Base-by-base conservation (phyloP, 2,329 filamentous ascomycete genomes). In the Blastomyces percursus region DNA sequence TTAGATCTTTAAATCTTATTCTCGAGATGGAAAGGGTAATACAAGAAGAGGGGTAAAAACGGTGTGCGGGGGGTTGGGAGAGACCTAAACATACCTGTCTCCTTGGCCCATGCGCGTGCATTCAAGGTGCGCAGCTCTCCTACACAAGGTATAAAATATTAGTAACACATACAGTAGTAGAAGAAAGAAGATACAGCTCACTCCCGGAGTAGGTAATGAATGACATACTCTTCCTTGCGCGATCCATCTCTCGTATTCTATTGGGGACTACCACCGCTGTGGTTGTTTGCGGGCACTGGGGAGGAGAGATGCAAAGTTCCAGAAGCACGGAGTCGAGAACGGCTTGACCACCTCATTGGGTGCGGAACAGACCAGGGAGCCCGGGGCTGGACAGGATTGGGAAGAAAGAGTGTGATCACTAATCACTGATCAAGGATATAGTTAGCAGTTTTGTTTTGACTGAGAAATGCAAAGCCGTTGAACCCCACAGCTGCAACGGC, bases 71-170 rank as follows among this genome's bases (percentile, higher is more conserved):
- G 54, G 55, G 65, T 57, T 40, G 66, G 60, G 63, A 61, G 54
- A 2, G 64, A 57, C 65, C 16, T 60, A 65, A 64, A 68, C 73
- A 67, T 77, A 96, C 93, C 90, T 81, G 84, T 86, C 71, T 96
- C 90, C 71, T 91, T 92, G 73, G 88, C 82, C 94, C 94, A 99
- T 66, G 88, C 90, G 77, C 85, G 85, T 73, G 86, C 83, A 76
- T 99, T 99, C 71, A 95, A 81, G 78, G 88, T 84, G 81, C 91
- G 90, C 78, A 97, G 83, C 81, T 96, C 90, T 80, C 91, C 91
- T 96, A 52, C 67, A 59, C 27, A 44, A 58, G 48, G 32, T 5
- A 27, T 30, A 48, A 35, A 21, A 21, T 12, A 44, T 61, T 48
- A 64, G 48, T n/a, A 58, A 11, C 35, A 5, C 32, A 35, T 11